These are phyloP conservation scores for Starmerella apis DNA, from an alignment of 805 yeast genomes.

Conservation along the genomic window DNA sequence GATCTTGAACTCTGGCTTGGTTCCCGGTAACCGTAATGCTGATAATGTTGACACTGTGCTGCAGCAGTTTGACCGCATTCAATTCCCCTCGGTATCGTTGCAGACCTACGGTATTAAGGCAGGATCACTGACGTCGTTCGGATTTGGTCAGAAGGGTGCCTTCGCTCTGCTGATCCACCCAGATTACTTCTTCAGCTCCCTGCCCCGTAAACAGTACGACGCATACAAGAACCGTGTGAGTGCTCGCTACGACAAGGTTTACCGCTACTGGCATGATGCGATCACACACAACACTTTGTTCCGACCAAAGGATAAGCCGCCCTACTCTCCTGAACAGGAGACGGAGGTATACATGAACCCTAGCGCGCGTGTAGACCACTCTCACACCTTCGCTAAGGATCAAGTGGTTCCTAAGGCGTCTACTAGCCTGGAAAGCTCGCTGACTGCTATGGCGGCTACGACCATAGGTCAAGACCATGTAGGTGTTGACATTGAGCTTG, in stretches of 20 bases:
- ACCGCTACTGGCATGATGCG: constrained; percentile 92
- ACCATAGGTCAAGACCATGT: constrained; percentile 57
- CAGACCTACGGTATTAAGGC: constrained; percentile 97
- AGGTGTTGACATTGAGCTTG: constrained; percentile 94
- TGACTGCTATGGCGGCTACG: constrained; percentile 30
- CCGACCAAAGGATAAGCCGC: constrained; percentile 86
- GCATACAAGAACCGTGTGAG: constrained; percentile 60
- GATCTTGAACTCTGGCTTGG: constrained; percentile 80
- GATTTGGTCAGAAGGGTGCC: constrained; percentile 99
- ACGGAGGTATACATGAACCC: constrained; percentile 91
- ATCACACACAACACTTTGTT: constrained; percentile 83
- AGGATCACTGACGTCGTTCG: constrained; percentile 91
- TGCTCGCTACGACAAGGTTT: constrained; percentile 77
- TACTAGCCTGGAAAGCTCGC: constrained; percentile 30
- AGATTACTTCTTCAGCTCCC: constrained; percentile 80
- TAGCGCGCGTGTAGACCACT: constrained; percentile 57
- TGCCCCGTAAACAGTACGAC: constrained; percentile 61
- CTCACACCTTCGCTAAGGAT: constrained; percentile 17
- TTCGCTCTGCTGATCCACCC: constrained; percentile 88
- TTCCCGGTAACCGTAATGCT: constrained; percentile 98
- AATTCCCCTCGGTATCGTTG: constrained; percentile 87
- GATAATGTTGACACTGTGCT: constrained; percentile 82
- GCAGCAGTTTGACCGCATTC: constrained; percentile 75
- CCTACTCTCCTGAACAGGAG: constrained; percentile 82
- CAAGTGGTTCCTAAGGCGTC: constrained; percentile 24